Evolutionary conservation across 495 filamentous ascomycete species (phyloP), one percentile per base, ranked within the genome.

Genomic region (Penicillium antarcticum): DNA sequence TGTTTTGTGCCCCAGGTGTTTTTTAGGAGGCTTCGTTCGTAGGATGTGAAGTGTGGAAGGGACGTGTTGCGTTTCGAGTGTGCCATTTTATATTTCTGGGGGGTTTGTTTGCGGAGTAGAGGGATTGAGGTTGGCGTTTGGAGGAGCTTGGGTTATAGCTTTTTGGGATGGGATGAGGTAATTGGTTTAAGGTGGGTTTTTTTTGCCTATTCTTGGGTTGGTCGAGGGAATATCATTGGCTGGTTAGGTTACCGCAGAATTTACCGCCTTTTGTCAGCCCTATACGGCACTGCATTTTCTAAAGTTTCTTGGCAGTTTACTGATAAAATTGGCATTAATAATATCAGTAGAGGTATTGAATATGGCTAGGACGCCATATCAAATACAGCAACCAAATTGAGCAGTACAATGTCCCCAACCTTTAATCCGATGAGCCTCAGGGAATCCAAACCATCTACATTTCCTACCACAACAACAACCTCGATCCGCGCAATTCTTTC

Each of bases 1-100:
- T 84, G 79, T 55, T 87, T 89, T 6, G 87, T 81, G 63, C 86
- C 85, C 88, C 95, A 98, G 47, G 82, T 80, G 18, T 79, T 71
- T 61, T 88, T 87, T 31, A 96, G 86, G 32, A 89, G 82, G 48
- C 77, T 76, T 42, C 94, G 87, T 73, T 98, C 94, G 71, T 96
- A 84, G 42, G 92, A 85, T 51, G 94, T 97, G 77, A 97, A 98
- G 70, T 96, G 89, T 16, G 94, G 87, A 37, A 95, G 88, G 48
- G 92, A 95, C 43, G 94, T 97, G 75, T 98, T 97, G 56, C 92
- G 86, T 79, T 97, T 96, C 68, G 74, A 77, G 45, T 77, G 74
- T 6, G 74, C 70, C 74, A 77, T 77, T 51, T 36, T 50, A 21
- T 12, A 11, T 36, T 53, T 32, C 11, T 12, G 17, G 12, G 35